Evolutionary conservation across 1,284 basidiomycete species (phyloP), one percentile per base, ranked within the genome.

Genomic region (Tremellales sp.): DNA sequence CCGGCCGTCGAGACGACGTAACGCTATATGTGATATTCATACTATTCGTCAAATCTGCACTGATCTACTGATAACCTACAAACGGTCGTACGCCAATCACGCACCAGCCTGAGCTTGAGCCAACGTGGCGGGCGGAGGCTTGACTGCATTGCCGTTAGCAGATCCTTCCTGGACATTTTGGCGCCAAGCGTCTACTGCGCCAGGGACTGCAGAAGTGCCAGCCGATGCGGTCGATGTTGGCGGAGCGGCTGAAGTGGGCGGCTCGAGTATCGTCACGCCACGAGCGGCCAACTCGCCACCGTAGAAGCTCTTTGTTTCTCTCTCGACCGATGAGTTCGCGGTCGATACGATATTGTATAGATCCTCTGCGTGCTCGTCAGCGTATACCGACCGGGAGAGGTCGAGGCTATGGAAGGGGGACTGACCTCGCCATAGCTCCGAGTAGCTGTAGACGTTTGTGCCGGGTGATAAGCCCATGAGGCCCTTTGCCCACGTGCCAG

Each of bases 381-480:
- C 17, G 13, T 40, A 31, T 31, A 31, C 15, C 29, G 10, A 8
- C 29, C 10, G 36, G 29, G n/a, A 33, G 10, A 36, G 19, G 5
- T 2, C 8, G 3, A 15, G 11, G n/a, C 25, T 31, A 33, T 22
- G 19, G 23, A 40, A 17, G 13, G 19, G 24, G 22, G 2, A 53
- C 62, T 52, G 43, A 66, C 64, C 53, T 27, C 56, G 54, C 60
- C 62, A 66, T n/a, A 48, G 41, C 6, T 50, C 46, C n/a, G 56
- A 49, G 10, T 48, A 46, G 12, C 46, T 52, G 11, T 42, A 49
- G 6, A 56, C 53, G 3, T 45, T 29, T 2, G 44, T 46, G 4
- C 62, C 62, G 15, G 55, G 46, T 24, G 37, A 39, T 22, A 62
- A 31, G 4, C 64, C 64, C 19, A 54, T 47, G 13, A 64, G 37